Conservation (phyloP, 768 basidiomycete species). For the Panaeolus papilionaceus region DNA sequence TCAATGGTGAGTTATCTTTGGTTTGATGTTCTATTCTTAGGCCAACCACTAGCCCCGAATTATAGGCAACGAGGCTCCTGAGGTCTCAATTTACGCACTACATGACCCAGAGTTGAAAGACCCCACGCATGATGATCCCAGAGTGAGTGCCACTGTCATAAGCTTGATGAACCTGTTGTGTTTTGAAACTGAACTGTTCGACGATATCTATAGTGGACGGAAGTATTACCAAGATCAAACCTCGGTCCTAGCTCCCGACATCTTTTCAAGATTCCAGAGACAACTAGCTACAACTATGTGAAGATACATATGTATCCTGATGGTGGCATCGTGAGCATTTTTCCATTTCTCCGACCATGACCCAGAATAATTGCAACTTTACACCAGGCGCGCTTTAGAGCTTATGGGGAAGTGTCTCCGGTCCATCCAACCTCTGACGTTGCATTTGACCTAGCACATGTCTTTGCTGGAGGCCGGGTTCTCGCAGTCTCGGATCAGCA, state of each 20-base stretch:
- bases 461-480: slow-evolving; percentile 87
- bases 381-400: slow-evolving; percentile 86
- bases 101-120: slow-evolving; percentile 47
- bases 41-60: slow-evolving; percentile 16
- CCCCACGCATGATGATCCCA: slow-evolving; percentile 53
- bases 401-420: slow-evolving; percentile 81
- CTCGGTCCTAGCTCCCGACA: slow-evolving; percentile 90
- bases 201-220: slow-evolving; percentile 67
- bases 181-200: slow-evolving; percentile 4
- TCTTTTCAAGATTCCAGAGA: slow-evolving; percentile 75
- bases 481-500: slow-evolving; percentile 92
- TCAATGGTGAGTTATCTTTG: slow-evolving; percentile 66
- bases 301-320: slow-evolving; percentile 97
- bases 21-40: slow-evolving; percentile 14
- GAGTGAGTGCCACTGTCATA: slow-evolving; percentile 46
- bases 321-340: slow-evolving; percentile 84
- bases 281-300: slow-evolving; percentile 70
- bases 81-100: slow-evolving; percentile 74
- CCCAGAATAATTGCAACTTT: slow-evolving; percentile 19
- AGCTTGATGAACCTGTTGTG: not conserved
- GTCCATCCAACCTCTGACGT: slow-evolving; percentile 57
- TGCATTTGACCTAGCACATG: slow-evolving; percentile 87
- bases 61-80: slow-evolving; percentile 88
- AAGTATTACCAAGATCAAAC: slow-evolving; percentile 75
- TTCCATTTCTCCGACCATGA: slow-evolving; percentile 13